A percentile compares a stretch with the other conserved stretches of the same genome.
These are phyloP conservation scores for Leishmania mexicana DNA, from an alignment of 208 protist species.

Conservation along the genomic window DNA sequence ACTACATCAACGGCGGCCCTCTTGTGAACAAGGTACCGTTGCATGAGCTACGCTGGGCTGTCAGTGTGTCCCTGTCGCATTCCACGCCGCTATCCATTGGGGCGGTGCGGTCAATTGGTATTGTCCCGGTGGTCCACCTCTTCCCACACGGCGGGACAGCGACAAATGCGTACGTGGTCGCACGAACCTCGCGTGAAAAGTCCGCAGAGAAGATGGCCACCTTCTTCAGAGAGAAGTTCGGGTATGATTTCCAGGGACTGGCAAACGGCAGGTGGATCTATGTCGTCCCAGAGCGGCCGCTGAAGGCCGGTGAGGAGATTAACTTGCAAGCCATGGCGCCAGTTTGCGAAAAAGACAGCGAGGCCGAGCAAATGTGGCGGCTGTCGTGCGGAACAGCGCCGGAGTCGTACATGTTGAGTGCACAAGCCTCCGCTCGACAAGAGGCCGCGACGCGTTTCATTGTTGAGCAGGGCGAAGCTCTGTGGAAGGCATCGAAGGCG, in stretches of 20 bases:
- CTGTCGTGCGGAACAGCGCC: slow-evolving; percentile 79
- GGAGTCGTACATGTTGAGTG: slow-evolving; percentile 60
- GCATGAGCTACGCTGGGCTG: slow-evolving; percentile 84
- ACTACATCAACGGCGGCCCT: slow-evolving; percentile 90
- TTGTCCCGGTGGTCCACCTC: slow-evolving; percentile 86
- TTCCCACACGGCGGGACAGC: slow-evolving; percentile 82
- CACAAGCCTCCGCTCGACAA: slow-evolving; percentile 52
- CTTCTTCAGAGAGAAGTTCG: slow-evolving; percentile 57
- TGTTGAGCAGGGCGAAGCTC: slow-evolving; percentile 38
- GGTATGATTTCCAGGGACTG: slow-evolving; percentile 56
- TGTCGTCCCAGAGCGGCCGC: slow-evolving; percentile 55
- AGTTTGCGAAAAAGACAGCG: slow-evolving; percentile 80
- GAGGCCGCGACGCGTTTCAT: slow-evolving; percentile 48
- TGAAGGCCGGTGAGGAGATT: slow-evolving; percentile 77
- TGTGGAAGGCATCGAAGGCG: slow-evolving; percentile 27
- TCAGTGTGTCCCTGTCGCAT: slow-evolving; percentile 85
- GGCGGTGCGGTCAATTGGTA: slow-evolving; percentile 71
- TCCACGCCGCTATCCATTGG: slow-evolving; percentile 83
- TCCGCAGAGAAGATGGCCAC: slow-evolving; percentile 50
- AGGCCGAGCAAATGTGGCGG: slow-evolving; percentile 86
- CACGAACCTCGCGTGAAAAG: slow-evolving; percentile 48
- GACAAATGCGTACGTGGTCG: slow-evolving; percentile 75
- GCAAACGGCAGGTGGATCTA: slow-evolving; percentile 74
- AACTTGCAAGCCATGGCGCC: slow-evolving; percentile 87
- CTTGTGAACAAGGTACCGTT: slow-evolving; percentile 83